Evolutionary conservation across 768 basidiomycete genomes (phyloP).

Genomic region (Glaciozyma antarctica): DNA sequence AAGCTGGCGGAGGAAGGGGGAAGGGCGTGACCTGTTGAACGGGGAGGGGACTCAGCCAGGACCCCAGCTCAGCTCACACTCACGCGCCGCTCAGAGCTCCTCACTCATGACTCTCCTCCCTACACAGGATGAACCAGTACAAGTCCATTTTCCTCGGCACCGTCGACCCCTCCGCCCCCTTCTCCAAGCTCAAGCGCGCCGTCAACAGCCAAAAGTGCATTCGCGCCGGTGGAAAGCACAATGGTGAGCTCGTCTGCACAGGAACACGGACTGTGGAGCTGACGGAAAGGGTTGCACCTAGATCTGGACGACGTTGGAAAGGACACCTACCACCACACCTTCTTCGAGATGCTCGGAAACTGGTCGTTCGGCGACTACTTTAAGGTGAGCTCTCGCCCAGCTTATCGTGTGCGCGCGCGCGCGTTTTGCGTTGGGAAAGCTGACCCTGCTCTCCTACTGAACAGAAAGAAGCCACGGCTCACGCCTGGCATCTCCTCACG

Average conservation of each 20-base stretch:
- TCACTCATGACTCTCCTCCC: not conserved
- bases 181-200: slow-evolving; percentile 81
- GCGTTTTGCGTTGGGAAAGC: not conserved
- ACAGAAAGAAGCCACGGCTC: slow-evolving; percentile 83
- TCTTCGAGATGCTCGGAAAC: slow-evolving; percentile 98
- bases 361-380: slow-evolving; percentile 99
- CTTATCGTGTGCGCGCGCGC: not conserved
- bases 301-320: slow-evolving; percentile 98
- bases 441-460: slow-evolving; percentile 1
- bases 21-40: no score
- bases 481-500: slow-evolving; percentile 92
- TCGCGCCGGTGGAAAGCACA: slow-evolving; percentile 96
- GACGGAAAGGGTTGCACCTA: slow-evolving; percentile 37
- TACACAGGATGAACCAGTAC: slow-evolving; percentile 54
- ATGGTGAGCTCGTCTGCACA: slow-evolving; percentile 49
- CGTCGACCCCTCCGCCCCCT: slow-evolving; percentile 86
- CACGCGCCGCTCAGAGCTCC: not conserved
- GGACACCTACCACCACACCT: slow-evolving; percentile 73
- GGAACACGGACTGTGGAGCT: not conserved
- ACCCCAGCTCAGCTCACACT: no score
- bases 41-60: no score
- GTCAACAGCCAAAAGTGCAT: slow-evolving; percentile 98
- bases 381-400: slow-evolving; percentile 52
- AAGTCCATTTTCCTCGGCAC: slow-evolving; percentile 97
- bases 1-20: no score